Conservation (phyloP, 2,329 filamentous ascomycete species). For the Coniella lustricola region DNA sequence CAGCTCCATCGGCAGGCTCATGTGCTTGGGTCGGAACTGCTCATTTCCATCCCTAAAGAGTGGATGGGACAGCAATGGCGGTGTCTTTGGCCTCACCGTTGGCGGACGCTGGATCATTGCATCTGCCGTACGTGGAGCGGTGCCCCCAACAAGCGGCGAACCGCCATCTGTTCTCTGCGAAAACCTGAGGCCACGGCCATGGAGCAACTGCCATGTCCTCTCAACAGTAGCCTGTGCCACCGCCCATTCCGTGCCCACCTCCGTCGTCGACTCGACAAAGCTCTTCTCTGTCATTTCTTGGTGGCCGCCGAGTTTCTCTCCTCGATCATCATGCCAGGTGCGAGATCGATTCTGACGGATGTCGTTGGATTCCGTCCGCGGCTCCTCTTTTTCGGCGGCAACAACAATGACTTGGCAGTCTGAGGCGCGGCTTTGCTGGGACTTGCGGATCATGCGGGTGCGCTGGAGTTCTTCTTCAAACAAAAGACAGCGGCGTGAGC, state of each 20-base stretch:
- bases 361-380: too few relatives aligned
- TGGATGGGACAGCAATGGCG: conserved; percentile 13
- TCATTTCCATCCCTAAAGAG: conserved; percentile 3
- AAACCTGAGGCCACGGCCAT: conserved; percentile 2
- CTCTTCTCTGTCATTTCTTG: not conserved
- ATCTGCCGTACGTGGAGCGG: not conserved
- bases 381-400: not conserved
- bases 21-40: conserved; percentile 1
- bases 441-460: conserved; percentile 19
- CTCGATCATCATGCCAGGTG: conserved; percentile 9
- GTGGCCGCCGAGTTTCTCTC: not conserved
- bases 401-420: not conserved
- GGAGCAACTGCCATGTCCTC: conserved; percentile 5
- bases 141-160: not conserved
- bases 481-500: conserved; percentile 16
- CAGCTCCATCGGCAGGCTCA: conserved; percentile 10
- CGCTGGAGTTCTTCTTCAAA: conserved; percentile 19
- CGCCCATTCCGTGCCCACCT: not conserved
- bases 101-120: not conserved
- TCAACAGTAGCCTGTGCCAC: conserved; percentile 9
- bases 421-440: conserved; percentile 19
- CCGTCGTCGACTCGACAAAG: not conserved
- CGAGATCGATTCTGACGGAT: not conserved
- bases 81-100: conserved; percentile 9
- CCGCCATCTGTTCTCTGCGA: not conserved